phyloP scores from a whole-genome alignment of 768 basidiomycete species.

The Mrakia hoshinonis region DNA sequence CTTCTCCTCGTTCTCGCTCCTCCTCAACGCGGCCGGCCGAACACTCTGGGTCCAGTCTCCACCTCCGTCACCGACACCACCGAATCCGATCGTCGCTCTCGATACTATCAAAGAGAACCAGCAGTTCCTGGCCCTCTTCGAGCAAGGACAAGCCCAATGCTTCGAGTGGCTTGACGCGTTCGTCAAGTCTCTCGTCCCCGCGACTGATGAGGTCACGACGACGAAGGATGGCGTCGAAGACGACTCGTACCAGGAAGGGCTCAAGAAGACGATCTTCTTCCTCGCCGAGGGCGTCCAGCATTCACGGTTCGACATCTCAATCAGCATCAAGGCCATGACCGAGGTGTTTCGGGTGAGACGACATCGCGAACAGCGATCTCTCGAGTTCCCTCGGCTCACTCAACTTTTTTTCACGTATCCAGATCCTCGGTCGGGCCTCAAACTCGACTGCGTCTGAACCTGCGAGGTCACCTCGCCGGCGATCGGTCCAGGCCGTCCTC shows the following conservation, averaged over 20 bases:
- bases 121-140: conserved; percentile 36
- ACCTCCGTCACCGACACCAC: conserved; percentile 40
- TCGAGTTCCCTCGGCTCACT: conserved; percentile 19
- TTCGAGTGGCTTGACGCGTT: conserved; percentile 2
- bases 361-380: too few relatives aligned
- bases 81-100: conserved; percentile 59
- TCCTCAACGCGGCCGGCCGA: conserved; percentile 52
- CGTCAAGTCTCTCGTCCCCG: conserved; percentile 6
- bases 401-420: conserved; percentile 1
- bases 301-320: conserved; percentile 51
- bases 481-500: conserved; percentile 38
- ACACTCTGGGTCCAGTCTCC: conserved; percentile 62
- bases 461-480: conserved; percentile 4
- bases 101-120: conserved; percentile 74
- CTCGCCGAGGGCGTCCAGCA: conserved; percentile 76
- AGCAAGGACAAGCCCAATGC: not conserved
- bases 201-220: conserved; percentile 16
- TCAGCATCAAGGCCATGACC: conserved; percentile 55
- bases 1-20: conserved; percentile 52
- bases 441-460: conserved; percentile 23
- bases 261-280: conserved; percentile 63
- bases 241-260: conserved; percentile 51
- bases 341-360: conserved; percentile 56
- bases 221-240: conserved; percentile 28
- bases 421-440: conserved; percentile 13